Evolutionary conservation across 148 eudicot genomes (phyloP).

Genomic region (Dysphania ambrosioides): DNA sequence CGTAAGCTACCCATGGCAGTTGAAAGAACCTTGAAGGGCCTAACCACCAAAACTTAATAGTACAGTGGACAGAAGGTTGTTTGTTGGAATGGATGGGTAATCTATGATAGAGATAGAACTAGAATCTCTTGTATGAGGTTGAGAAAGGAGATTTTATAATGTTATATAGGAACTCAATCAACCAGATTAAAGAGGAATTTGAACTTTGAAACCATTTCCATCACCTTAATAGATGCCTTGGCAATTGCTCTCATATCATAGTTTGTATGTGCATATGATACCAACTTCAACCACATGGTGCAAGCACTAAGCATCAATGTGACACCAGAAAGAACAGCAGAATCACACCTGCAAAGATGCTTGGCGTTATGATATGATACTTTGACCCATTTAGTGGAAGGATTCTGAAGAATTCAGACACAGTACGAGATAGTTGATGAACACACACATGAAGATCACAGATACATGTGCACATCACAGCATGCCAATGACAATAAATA

Average conservation of each 20-base stretch:
- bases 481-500: background rate
- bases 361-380: slow-evolving; percentile 20
- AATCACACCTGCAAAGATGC: slow-evolving; percentile 67
- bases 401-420: background rate
- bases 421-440: background rate
- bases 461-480: background rate
- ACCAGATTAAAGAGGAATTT: background rate
- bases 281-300: slow-evolving; percentile 86
- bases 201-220: background rate
- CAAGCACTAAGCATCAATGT: slow-evolving; percentile 78
- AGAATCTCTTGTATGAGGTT: background rate
- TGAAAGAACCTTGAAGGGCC: too few relatives aligned
- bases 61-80: background rate
- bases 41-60: background rate
- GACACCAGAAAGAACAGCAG: slow-evolving; percentile 84
- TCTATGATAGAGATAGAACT: background rate
- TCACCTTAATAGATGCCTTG: slow-evolving; percentile 60
- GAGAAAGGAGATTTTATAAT: background rate
- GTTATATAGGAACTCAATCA: background rate
- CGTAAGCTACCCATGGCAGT: background rate
- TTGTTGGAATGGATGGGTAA: too few relatives aligned
- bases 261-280: slow-evolving; percentile 91
- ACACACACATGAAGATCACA: background rate
- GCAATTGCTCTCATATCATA: slow-evolving; percentile 73
- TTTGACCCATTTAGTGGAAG: background rate